Evolutionary conservation across 2,329 filamentous ascomycete species (phyloP).

Genomic region (Aspergillus pseudoglaucus): DNA sequence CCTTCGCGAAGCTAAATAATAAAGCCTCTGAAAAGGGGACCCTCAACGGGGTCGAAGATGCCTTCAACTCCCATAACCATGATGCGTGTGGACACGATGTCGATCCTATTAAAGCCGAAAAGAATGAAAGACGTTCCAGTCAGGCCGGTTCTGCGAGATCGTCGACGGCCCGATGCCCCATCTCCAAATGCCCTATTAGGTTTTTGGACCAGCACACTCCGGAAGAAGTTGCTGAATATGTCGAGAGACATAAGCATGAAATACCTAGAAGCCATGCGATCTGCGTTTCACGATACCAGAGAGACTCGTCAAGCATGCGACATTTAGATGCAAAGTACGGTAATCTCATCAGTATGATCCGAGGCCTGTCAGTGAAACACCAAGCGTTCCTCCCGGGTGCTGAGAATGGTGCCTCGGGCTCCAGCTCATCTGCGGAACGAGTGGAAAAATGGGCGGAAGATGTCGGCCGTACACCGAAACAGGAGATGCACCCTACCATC

Average conservation of each 20-base stretch:
- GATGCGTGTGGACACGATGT: slow-evolving; percentile 48
- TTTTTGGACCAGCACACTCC: slow-evolving; percentile 88
- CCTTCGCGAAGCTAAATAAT: slow-evolving; percentile 57
- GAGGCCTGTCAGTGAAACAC: slow-evolving; percentile 79
- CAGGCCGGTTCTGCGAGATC: slow-evolving; percentile 32
- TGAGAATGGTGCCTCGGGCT: slow-evolving; percentile 24
- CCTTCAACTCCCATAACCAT: slow-evolving; percentile 36
- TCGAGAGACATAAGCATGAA: slow-evolving; percentile 92
- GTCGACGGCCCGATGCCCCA: slow-evolving; percentile 58
- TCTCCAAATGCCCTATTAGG: slow-evolving; percentile 78
- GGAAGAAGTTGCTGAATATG: slow-evolving; percentile 86
- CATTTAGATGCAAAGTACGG: slow-evolving; percentile 93
- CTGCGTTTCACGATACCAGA: slow-evolving; percentile 83
- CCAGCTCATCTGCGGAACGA: slow-evolving; percentile 55
- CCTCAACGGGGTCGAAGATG: slow-evolving; percentile 33
- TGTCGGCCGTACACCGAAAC: slow-evolving; percentile 54
- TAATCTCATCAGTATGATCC: slow-evolving; percentile 87
- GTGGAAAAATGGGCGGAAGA: slow-evolving; percentile 82
- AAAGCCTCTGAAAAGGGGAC: slow-evolving; percentile 32
- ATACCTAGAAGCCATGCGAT: slow-evolving; percentile 89
- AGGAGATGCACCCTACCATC: slow-evolving; percentile 27
- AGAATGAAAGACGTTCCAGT: slow-evolving; percentile 40
- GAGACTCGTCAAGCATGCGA: slow-evolving; percentile 74
- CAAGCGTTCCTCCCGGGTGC: slow-evolving; percentile 70
- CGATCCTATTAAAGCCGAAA: slow-evolving; percentile 49